These are phyloP conservation scores for Cynanchum wilfordii DNA, from an alignment of 257 asterid genomes.

Conservation along the genomic window DNA sequence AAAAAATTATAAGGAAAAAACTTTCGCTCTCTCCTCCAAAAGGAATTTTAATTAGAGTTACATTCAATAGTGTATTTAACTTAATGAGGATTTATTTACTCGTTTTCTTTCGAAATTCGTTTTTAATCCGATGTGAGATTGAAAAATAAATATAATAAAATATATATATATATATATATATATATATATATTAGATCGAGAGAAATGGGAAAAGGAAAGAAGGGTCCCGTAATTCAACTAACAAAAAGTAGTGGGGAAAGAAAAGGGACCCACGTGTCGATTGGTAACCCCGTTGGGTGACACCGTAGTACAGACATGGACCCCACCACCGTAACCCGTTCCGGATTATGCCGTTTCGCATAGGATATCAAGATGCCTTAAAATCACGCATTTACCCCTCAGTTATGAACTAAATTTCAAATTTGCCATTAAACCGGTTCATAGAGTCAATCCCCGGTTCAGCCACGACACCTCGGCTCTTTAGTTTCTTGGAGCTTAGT, in stretches of 20 bases:
- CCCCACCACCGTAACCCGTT: slow-evolving; percentile 17
- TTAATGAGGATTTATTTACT: no score
- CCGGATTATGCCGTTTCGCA: slow-evolving; percentile 24
- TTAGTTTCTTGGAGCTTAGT: slow-evolving; percentile 9
- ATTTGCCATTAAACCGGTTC: slow-evolving; percentile 25
- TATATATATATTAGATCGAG: no score
- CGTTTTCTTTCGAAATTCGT: no score
- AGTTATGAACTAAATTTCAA: neutral
- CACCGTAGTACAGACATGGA: slow-evolving; percentile 29
- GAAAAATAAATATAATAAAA: no score
- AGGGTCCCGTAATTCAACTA: slow-evolving; percentile 23
- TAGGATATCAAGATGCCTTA: neutral
- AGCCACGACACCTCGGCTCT: slow-evolving; percentile 28
- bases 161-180: no score
- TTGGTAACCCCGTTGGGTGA: slow-evolving; percentile 51
- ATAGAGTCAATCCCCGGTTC: slow-evolving; percentile 34
- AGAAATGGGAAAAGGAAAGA: slow-evolving; percentile 4
- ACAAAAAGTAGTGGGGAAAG: slow-evolving; percentile 15
- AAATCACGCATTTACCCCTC: slow-evolving; percentile 12
- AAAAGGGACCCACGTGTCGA: slow-evolving; percentile 48
- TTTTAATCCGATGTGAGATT: no score
- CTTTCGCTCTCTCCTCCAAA: no score
- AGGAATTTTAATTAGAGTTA: no score
- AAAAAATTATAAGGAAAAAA: no score
- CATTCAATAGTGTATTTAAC: no score